These are phyloP conservation scores for Wickerhamiella occidentalis DNA, from an alignment of 805 yeast genomes.

Conservation along the genomic window DNA sequence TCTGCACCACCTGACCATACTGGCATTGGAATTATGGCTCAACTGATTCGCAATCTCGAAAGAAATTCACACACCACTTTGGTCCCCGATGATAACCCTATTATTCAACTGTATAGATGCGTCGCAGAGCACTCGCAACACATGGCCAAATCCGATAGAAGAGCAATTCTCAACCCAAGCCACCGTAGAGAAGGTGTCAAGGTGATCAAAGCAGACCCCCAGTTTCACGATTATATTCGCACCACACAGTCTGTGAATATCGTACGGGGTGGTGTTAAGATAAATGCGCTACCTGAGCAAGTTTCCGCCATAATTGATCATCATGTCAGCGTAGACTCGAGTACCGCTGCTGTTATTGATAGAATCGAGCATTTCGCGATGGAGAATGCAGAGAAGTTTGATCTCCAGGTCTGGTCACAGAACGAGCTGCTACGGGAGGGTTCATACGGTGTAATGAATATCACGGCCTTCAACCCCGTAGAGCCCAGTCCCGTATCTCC, in stretches of 20 bases:
- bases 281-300: slow-evolving; percentile 65
- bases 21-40: slow-evolving; percentile 60
- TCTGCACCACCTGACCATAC: slow-evolving; percentile 74
- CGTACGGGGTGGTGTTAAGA: slow-evolving; percentile 59
- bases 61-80: slow-evolving; percentile 40
- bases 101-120: slow-evolving; percentile 47
- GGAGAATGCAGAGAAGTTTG: slow-evolving; percentile 36
- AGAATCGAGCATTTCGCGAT: slow-evolving; percentile 27
- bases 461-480: slow-evolving; percentile 26
- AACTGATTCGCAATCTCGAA: slow-evolving; percentile 47
- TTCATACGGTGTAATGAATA: slow-evolving; percentile 34
- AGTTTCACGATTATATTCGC: slow-evolving; percentile 33
- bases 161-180: slow-evolving; percentile 17
- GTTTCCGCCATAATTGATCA: slow-evolving; percentile 47
- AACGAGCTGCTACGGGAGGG: slow-evolving; percentile 27
- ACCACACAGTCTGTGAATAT: slow-evolving; percentile 62
- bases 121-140: slow-evolving; percentile 33
- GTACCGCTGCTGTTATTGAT: slow-evolving; percentile 33
- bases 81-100: slow-evolving; percentile 49
- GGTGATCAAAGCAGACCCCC: slow-evolving; percentile 14
- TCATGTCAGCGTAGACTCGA: slow-evolving; percentile 48
- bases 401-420: slow-evolving; percentile 35
- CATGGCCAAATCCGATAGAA: slow-evolving; percentile 16
- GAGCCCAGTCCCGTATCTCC: slow-evolving; percentile 50
- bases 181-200: slow-evolving; percentile 15